Conservation (phyloP, 805 yeast genomes). For the Ogataea ganodermae region DNA sequence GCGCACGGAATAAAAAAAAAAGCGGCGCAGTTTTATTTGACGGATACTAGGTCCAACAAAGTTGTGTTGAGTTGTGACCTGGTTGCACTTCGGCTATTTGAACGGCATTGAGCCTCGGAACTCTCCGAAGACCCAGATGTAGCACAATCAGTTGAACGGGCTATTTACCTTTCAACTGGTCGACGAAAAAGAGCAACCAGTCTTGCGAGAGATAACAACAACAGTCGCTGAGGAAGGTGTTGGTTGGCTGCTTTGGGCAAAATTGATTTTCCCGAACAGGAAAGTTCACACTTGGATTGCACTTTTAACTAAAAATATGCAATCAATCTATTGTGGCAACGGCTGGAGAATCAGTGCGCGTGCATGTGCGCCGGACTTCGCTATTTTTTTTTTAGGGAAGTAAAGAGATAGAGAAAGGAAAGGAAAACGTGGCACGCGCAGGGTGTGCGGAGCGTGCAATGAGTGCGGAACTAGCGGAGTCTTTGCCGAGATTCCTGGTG, state of each 20-base stretch:
- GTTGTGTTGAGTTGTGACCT: no score
- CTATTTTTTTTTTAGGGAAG: neutral
- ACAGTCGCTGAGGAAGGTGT: neutral
- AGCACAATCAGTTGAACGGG: neutral
- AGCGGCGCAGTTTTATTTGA: no score
- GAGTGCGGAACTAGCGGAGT: no score
- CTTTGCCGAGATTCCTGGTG: no score
- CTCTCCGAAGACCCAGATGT: neutral
- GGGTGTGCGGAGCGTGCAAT: no score
- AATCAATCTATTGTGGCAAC: neutral
- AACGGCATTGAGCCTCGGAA: no score
- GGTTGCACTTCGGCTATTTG: neutral
- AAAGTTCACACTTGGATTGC: neutral
- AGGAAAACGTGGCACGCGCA: no score
- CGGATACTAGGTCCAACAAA: no score
- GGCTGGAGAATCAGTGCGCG: neutral
- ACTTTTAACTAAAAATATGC: neutral
- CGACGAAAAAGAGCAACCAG: neutral
- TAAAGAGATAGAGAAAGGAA: no score
- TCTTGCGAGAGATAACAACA: slow-evolving; percentile 4
- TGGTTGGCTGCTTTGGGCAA: slow-evolving; percentile 1
- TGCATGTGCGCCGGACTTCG: neutral
- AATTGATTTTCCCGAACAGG: neutral
- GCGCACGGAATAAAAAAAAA: neutral
- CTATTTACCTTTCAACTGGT: neutral